Evolutionary conservation across 2,329 filamentous ascomycete species (phyloP).

Genomic region (Aspergillus hiratsukae): DNA sequence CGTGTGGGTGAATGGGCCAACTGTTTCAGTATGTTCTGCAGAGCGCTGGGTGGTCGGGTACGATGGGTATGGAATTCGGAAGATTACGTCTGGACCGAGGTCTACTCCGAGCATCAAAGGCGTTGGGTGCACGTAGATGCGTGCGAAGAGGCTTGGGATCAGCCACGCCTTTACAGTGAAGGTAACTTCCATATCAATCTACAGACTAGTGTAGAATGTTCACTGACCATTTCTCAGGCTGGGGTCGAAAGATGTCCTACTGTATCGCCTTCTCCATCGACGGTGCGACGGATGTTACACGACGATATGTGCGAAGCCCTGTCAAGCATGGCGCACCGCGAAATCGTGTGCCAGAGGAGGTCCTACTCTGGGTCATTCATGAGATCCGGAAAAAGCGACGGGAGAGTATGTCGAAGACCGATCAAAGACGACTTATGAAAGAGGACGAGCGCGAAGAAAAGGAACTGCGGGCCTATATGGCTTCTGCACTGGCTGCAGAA

Average conservation of each 20-base stretch:
- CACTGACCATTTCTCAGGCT: constrained; percentile 50
- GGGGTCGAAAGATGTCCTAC: constrained; percentile 95
- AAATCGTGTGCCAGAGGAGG: constrained; percentile 78
- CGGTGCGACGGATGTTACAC: constrained; percentile 65
- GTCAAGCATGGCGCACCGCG: constrained; percentile 63
- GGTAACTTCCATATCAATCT: constrained; percentile 35
- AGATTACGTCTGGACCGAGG: constrained; percentile 96
- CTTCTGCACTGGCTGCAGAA: constrained; percentile 42
- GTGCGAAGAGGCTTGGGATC: constrained; percentile 94
- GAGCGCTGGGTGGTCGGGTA: constrained; percentile 83
- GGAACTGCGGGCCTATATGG: constrained; percentile 44
- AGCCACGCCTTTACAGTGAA: constrained; percentile 84
- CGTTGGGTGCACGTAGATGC: constrained; percentile 96
- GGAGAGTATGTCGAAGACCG: constrained; percentile 71
- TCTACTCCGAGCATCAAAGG: constrained; percentile 89
- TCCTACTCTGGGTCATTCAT: constrained; percentile 83
- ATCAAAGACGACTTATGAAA: constrained; percentile 52
- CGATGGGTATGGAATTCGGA: constrained; percentile 98
- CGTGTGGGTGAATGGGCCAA: constrained; percentile 96
- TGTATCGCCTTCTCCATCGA: constrained; percentile 96
- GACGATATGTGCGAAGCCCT: constrained; percentile 56
- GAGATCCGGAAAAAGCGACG: constrained; percentile 85
- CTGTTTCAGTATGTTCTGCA: constrained; percentile 97
- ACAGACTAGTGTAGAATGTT: constrained; percentile 1
- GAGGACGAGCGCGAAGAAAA: constrained; percentile 48